Evolutionary conservation across 2,329 filamentous ascomycete species (phyloP), one percentile per base, ranked within the genome.

Genomic region (Gaeumannomyces tritici): DNA sequence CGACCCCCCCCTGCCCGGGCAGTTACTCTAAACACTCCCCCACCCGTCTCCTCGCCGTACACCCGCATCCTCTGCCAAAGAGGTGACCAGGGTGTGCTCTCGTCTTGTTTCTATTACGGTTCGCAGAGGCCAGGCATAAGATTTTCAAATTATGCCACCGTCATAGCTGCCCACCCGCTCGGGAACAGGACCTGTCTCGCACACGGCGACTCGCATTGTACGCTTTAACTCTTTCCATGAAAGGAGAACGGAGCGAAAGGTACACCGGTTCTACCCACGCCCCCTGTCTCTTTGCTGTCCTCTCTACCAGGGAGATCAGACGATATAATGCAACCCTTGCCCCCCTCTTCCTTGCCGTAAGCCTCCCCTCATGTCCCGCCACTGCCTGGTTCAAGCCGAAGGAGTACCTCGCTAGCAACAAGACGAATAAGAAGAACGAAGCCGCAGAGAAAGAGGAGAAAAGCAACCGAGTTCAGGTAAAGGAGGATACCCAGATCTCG

Each of bases 131-230:
- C 79, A 79, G 77, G 79, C 80, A 82, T 83, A 82, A 83, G 78
- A 82, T 81, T 77, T 74, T 75, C 80, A 80, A 82, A 80, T 83
- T 83, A 82, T 82, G 76, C 79, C 78, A 76, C 77, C 75, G 76
- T 78, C 77, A 76, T 75, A 73, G 74, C 75, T 75, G 73, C 75
- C 70, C 76, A 68, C 67, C 70, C 66, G 70, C 72, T 76, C 74
- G 75, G 76, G 76, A 77, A 79, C 78, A 71, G 74, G 74, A 76
- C 73, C 71, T 69, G 76, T 80, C 77, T 79, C 74, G 75, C 72
- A 75, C 74, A 77, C 75, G 75, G 74, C 73, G 74, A 77, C 76
- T 79, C 73, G 72, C 73, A 73, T 73, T 73, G 72, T 73, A 71
- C 78, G 78, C 77, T 79, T 80, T 75, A 73, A 75, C 72, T 72